Conservation (phyloP, 169 alveolate species). For the Eimeria sp. region DNA sequence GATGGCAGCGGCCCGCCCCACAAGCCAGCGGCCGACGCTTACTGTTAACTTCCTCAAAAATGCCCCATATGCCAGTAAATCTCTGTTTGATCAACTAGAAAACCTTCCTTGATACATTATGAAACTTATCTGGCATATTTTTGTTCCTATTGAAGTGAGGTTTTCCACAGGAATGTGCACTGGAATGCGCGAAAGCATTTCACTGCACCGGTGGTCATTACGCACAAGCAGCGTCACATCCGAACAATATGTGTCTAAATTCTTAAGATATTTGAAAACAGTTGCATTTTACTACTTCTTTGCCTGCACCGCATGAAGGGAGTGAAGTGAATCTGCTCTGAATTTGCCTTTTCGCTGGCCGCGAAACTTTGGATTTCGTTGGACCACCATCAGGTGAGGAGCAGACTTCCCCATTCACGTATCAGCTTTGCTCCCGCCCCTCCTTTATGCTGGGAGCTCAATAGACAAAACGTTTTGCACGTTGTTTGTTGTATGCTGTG, state of each 20-base stretch:
- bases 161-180: neutral
- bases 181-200: neutral
- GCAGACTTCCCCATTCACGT: neutral
- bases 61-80: neutral
- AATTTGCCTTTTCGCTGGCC: neutral
- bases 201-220: conserved; percentile 19
- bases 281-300: neutral
- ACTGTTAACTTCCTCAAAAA: neutral
- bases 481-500: neutral
- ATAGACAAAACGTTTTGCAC: too few relatives aligned
- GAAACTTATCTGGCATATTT: neutral
- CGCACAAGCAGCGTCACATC: neutral
- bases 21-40: neutral
- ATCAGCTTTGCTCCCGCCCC: neutral
- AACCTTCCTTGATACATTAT: neutral
- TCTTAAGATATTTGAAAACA: neutral
- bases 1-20: conserved; percentile 9
- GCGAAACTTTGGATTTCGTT: neutral
- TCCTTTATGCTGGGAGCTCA: too few relatives aligned
- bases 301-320: neutral
- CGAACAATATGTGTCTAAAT: neutral
- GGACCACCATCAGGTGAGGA: neutral
- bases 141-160: neutral
- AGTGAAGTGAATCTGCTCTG: neutral
- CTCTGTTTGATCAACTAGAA: neutral